Evolutionary conservation across 345 rosid species (phyloP), one percentile per base, ranked within the genome.

Genomic region (Alliaria petiolata): DNA sequence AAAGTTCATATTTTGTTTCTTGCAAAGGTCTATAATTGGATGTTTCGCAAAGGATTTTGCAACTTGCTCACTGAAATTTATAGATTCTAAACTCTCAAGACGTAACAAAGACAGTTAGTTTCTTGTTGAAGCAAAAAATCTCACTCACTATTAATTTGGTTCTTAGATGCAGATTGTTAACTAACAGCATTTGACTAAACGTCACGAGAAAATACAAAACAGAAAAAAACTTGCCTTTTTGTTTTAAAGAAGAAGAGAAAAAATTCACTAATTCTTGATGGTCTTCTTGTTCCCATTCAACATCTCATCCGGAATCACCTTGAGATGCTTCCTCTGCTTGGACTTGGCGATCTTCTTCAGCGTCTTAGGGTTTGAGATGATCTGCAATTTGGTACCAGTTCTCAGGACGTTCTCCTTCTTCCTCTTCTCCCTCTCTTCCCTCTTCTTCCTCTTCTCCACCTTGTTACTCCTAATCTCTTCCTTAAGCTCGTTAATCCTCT

Each of bases 371-470:
- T 93, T 93, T 4, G 88, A 78, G 33, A 93, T 87, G 75, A 50
- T 85, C 87, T 90, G 97, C 61, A 90, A 72, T 81, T 89, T 93
- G 0, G 97, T 86, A 6, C 97, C 97, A 12, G 90, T 78, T 75
- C 76, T 89, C 82, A 93, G 59, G 0, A 91, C 65, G 52, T 93
- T 93, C 82, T 91, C 96, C 71, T 85, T 38, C 85, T 93, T 93
- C 93, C 51, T 87, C 83, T 93, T 91, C 87, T 87, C 92, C 49
- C 92, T 82, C 81, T 93, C 98, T 78, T 87, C 96, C 53, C 74
- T 84, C 80, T 67, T 76, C 86, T 81, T 90, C 81, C 97, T 80
- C 93, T 93, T 93, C 85, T 84, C 92, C 28, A 70, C 75, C 86
- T 91, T 91, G 26, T 91, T 82, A 69, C 51, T 83, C 84, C 92